Evolutionary conservation across 2,329 filamentous ascomycete genomes (phyloP).

Genomic region (Aspergillus caelatus): DNA sequence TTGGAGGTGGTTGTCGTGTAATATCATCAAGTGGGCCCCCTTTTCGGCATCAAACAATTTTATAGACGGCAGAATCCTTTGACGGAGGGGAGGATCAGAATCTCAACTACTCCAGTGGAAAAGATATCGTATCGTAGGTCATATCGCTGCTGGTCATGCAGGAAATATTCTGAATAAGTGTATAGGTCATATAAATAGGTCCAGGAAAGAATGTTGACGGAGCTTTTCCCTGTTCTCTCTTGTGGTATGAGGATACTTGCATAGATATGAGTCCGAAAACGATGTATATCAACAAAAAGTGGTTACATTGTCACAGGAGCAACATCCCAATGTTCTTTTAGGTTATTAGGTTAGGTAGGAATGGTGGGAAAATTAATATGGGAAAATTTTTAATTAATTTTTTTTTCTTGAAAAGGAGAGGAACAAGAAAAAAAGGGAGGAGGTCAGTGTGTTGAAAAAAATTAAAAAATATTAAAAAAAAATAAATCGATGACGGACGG

Average conservation of each 20-base stretch:
- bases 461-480: neutral
- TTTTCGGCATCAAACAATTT: neutral
- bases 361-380: neutral
- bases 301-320: neutral
- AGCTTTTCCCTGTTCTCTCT: neutral
- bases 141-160: neutral
- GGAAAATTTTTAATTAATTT: neutral
- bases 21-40: neutral
- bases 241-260: neutral
- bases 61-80: conserved; percentile 1
- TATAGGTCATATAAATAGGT: neutral
- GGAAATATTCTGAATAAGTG: neutral
- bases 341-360: neutral
- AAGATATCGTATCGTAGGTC: neutral
- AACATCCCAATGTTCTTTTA: neutral
- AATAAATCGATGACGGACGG: conserved; percentile 6
- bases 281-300: neutral
- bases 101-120: neutral
- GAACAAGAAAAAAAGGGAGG: neutral
- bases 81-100: neutral
- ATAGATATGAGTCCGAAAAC: neutral
- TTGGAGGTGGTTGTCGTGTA: neutral
- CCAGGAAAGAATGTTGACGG: neutral
- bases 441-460: neutral
- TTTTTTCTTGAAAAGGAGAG: neutral